phyloP scores from a whole-genome alignment of 441 rosid genomes.

The Gossypium schwendimanii region DNA sequence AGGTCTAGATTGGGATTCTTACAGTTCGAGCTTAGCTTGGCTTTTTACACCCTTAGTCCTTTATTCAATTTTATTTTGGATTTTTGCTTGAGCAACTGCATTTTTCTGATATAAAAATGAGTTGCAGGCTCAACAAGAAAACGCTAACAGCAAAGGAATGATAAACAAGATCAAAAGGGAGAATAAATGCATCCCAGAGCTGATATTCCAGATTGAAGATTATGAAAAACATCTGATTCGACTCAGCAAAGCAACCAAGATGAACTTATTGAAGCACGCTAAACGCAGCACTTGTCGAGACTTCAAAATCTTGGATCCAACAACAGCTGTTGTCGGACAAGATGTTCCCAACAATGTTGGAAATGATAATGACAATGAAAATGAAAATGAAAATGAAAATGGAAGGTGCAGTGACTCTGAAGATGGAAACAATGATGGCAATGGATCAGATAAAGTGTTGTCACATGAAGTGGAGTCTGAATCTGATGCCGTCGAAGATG shows the following conservation, averaged over 20 bases:
- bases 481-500: slow-evolving; percentile 29
- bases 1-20: not conserved
- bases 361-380: slow-evolving; percentile 15
- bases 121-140: slow-evolving; percentile 62
- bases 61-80: not conserved
- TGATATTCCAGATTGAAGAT: slow-evolving; percentile 79
- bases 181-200: slow-evolving; percentile 72
- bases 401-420: slow-evolving; percentile 32
- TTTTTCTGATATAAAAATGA: not conserved
- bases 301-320: slow-evolving; percentile 54
- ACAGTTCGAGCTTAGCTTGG: not conserved
- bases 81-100: not conserved
- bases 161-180: slow-evolving; percentile 77
- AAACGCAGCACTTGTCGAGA: slow-evolving; percentile 81
- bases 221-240: slow-evolving; percentile 64
- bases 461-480: slow-evolving; percentile 32
- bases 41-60: not conserved
- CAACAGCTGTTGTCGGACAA: not conserved
- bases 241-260: slow-evolving; percentile 63
- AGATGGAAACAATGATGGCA: slow-evolving; percentile 23
- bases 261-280: slow-evolving; percentile 66
- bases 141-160: slow-evolving; percentile 40
- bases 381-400: not conserved
- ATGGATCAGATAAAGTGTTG: slow-evolving; percentile 22
- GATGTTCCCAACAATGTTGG: slow-evolving; percentile 11